Percentiles rank a stretch among this genome's conserved stretches.
Evolutionary conservation across 225 moss, liverwort and hornwort species (phyloP).

Genomic region (Rhytidiadelphus loreus): DNA sequence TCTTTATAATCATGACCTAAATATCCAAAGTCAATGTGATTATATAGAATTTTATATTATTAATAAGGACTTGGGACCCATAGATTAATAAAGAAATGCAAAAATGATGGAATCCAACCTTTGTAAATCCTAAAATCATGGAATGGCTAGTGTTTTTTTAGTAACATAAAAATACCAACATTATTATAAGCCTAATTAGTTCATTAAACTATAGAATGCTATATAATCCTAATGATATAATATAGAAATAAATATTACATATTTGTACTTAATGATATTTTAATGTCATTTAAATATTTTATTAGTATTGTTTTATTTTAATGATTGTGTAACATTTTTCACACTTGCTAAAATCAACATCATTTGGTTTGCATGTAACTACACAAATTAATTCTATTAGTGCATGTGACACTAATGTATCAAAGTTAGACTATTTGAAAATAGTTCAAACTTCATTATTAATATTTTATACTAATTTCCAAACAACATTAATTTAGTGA

Average conservation of each 20-base stretch:
- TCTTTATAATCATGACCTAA: neutral
- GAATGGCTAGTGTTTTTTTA: accelerated
- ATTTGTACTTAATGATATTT: neutral
- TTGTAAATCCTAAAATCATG: neutral
- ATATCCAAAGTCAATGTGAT: neutral
- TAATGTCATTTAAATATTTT: neutral
- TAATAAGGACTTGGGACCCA: no score
- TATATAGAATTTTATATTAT: neutral
- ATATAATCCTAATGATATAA: neutral
- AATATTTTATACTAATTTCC: neutral
- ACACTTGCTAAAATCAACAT: accelerated
- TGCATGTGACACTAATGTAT: neutral
- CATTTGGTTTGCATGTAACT: neutral
- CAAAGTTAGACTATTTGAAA: neutral
- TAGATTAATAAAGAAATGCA: neutral
- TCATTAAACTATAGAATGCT: neutral
- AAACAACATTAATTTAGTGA: neutral
- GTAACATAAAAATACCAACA: neutral
- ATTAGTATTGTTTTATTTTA: neutral
- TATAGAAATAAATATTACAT: neutral
- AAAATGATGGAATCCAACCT: neutral
- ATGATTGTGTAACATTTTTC: neutral
- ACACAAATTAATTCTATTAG: neutral
- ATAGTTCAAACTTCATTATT: accelerated
- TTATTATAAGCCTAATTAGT: neutral